Evolutionary conservation across 345 rosid species (phyloP).

Genomic region (Carallia pectinifolia): DNA sequence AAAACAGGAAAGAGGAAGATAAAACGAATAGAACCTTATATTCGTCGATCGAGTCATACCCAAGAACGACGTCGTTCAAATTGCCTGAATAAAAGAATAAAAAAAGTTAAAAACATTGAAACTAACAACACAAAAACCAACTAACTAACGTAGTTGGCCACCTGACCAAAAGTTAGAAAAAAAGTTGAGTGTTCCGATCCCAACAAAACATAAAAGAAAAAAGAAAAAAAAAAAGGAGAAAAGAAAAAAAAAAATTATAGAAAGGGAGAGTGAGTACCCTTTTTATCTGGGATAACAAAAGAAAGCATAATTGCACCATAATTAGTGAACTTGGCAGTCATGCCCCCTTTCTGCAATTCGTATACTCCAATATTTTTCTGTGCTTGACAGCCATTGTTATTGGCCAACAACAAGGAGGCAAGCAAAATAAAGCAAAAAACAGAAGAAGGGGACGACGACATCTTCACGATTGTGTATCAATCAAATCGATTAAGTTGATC

Average conservation of each 20-base stretch:
- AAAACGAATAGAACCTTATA: constrained; percentile 40
- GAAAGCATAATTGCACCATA: constrained; percentile 69
- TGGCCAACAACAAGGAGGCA: constrained; percentile 6
- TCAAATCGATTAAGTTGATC: too few relatives aligned
- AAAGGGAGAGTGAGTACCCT: constrained; percentile 30
- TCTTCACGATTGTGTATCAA: too few relatives aligned
- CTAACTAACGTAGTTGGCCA: too few relatives aligned
- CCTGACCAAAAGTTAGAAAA: too few relatives aligned
- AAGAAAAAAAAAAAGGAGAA: neutral
- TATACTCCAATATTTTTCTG: constrained; percentile 22
- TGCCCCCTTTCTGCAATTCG: constrained; percentile 40
- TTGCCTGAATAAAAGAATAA: constrained; percentile 34
- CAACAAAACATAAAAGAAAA: neutral
- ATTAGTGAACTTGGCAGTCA: constrained; percentile 49
- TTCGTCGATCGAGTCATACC: constrained; percentile 36
- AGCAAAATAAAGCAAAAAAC: constrained; percentile 5
- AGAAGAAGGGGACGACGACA: neutral
- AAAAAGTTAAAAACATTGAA: neutral
- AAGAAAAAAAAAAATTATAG: neutral
- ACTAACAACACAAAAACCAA: neutral
- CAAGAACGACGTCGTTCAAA: constrained; percentile 52
- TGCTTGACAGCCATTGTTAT: constrained; percentile 12
- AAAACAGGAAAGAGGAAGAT: neutral
- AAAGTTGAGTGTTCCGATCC: too few relatives aligned
- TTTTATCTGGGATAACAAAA: constrained; percentile 49